Conservation (phyloP, 805 yeast species). For the Wickerhamomyces silvicola region DNA sequence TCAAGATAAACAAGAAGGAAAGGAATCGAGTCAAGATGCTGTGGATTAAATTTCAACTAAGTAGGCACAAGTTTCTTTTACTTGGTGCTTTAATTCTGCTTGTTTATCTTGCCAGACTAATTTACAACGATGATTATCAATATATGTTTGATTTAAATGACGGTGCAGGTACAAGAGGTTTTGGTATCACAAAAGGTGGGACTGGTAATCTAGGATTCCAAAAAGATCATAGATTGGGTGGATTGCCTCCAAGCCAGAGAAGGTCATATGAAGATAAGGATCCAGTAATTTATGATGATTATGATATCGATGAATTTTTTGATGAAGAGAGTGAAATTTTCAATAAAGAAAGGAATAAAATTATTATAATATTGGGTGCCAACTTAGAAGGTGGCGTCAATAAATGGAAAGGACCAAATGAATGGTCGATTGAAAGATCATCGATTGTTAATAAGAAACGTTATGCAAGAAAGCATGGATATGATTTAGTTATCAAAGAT, state of each 20-base stretch:
- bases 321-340: conserved; percentile 3
- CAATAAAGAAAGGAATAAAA: conserved; percentile 21
- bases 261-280: conserved; percentile 9
- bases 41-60: too few species aligned
- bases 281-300: conserved; percentile 7
- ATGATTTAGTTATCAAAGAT: conserved; percentile 40
- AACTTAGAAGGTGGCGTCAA: conserved; percentile 36
- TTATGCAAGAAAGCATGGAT: conserved; percentile 42
- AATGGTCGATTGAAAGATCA: conserved; percentile 42
- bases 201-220: conserved; percentile 19
- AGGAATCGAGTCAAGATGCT: too few species aligned
- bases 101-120: not conserved
- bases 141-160: conserved; percentile 16
- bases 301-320: conserved; percentile 7
- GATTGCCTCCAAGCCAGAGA: conserved; percentile 20
- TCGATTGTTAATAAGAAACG: conserved; percentile 41
- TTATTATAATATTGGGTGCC: conserved; percentile 33
- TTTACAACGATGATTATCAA: conserved; percentile 2
- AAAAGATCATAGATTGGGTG: conserved; percentile 17
- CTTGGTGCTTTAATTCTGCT: not conserved
- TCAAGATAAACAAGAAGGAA: too few species aligned
- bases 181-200: conserved; percentile 22
- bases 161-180: conserved; percentile 17
- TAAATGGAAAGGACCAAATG: conserved; percentile 32
- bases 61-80: not conserved